Base-by-base conservation (phyloP, 1,284 basidiomycete genomes). In the Naganishia albida region DNA sequence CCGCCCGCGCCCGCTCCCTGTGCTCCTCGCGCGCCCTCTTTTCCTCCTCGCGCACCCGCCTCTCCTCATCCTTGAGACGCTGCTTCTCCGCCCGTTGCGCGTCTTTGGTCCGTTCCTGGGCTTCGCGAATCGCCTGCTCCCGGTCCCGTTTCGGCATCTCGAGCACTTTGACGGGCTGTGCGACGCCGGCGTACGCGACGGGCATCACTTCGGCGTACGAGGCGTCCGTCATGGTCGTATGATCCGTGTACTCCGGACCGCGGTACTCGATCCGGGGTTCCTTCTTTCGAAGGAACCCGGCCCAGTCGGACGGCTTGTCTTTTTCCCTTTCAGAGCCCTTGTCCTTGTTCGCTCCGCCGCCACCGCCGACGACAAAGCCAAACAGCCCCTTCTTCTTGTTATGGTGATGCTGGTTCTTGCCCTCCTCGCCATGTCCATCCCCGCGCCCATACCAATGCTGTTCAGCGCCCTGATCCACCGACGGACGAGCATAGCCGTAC, bases 311-410 rank as follows among this genome's bases (percentile, higher is more conserved):
- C 50, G 44, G 40, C 34, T 39, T 44, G 20, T 53, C 42, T 34
- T 64, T 34, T 30, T 50, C 46, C 50, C 50, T 56, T 23, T 64
- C 57, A n/a, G 40, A 28, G 18, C 44, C 43, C 23, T 67, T 62
- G 30, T 64, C 62, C 15, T 67, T 64, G 38, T 26, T 30, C 7
- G 30, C 43, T 13, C 34, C 52, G n/a, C 54, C 48, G 20, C 46
- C 64, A 10, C 34, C 34, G 34, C 34, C 34, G 34, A 34, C 34
- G 34, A 34, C 34, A 38, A 66, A 53, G n/a, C 59, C 65, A 20
- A 66, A 66, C 13, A 66, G 55, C 20, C 65, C 52, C 46, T 66
- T 66, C 48, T 62, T 63, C 40, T 60, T 60, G 23, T 23, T 13
- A 15, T 30, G 34, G n/a, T n/a, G n/a, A n/a, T n/a, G n/a, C n/a